Evolutionary conservation across 2,329 filamentous ascomycete species (phyloP), one percentile per base, ranked within the genome.

Genomic region (Malbranchea cinnamomea): DNA sequence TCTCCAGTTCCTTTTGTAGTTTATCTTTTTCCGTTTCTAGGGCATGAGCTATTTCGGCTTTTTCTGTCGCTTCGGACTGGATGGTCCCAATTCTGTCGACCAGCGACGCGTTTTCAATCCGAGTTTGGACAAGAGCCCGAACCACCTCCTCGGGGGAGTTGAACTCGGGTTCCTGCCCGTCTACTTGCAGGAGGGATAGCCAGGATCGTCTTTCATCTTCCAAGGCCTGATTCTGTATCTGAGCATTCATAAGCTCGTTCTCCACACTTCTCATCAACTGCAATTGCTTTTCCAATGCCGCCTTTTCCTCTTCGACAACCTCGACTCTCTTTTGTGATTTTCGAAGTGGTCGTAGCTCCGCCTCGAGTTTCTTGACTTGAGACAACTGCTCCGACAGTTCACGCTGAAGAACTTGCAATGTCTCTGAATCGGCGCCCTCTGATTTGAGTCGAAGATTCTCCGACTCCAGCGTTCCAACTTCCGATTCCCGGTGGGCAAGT

Each of bases 301-400:
- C 68, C 62, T 95, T 95, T 59, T 98, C 84, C 52, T 98, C 89
- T 49, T 98, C 84, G 0, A 95, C 79, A 2, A 98, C 71, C 47
- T 93, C 82, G 2, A 93, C 76, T n/a, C 80, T 82, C 55, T 81
- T 87, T 50, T 84, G 76, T 3, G 78, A 59, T 41, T 84, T 79
- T 9, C 84, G 76, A 21, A 91, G 66, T 41, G 84, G 78, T 43
- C 79, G 82, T 20, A 98, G 59, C 49, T 98, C 87, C 1, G 71
- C 67, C 50, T 98, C 89, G 3, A 98, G 63, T 17, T 71, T 75
- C 35, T 82, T 75, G 40, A 94, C 92, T 47, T 95, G 84, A n/a
- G 73, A 67, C 1, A 98, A 80, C 48, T 95, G 89, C 40, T 94
- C 85, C 0, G 79, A 77, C 4, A 98, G 66, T 55, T 98, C 85